Evolutionary conservation across 371 early-diverging fungal genomes (phyloP), one percentile per base, ranked within the genome.

Genomic region (Mucor piriformis): DNA sequence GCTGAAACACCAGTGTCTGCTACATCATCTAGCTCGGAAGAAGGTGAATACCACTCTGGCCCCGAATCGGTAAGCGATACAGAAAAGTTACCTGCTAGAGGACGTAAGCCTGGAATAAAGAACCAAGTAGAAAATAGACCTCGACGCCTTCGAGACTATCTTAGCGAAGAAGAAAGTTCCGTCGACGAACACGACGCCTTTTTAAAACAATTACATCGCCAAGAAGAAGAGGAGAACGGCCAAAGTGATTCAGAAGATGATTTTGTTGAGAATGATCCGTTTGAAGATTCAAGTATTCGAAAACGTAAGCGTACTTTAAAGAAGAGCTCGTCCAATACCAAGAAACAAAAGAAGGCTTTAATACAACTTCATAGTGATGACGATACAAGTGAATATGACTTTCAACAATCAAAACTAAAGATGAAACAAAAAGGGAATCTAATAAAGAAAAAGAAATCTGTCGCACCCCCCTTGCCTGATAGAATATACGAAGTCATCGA

Each of bases 111-210:
- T 13, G 46, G 25, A 6, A n/a, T n/a, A 5, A 53, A 53, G 13
- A 27, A 32, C 8, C 21, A 44, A 20, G 34, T 33, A 13, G 52
- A 52, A n/a, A 35, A 52, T n/a, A 43, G 46, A 10, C 59, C 59
- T 25, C 37, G 69, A n/a, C 62, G 83, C 10, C 69, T 82, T 29
- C 77, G 83, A 10, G 83, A 83, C 29, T 83, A 82, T 48, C 70
- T 82, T 15, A 83, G 82, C 25, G 83, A 75, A 20, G 76, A 73
- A 15, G 68, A 63, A 21, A 65, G 66, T 25, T 64, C 70, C 40
- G 66, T 54, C 3, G 49, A 63, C 16, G 66, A 70, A 32, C 71
- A 77, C 11, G 72, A 71, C 34, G 75, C 75, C 13, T 85, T 82
- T 52, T 61, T 85, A 47, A 74, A 75, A 32, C 70, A 76, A 49